Conservation (phyloP, 257 asterid species). For the Fraxinus excelsior region DNA sequence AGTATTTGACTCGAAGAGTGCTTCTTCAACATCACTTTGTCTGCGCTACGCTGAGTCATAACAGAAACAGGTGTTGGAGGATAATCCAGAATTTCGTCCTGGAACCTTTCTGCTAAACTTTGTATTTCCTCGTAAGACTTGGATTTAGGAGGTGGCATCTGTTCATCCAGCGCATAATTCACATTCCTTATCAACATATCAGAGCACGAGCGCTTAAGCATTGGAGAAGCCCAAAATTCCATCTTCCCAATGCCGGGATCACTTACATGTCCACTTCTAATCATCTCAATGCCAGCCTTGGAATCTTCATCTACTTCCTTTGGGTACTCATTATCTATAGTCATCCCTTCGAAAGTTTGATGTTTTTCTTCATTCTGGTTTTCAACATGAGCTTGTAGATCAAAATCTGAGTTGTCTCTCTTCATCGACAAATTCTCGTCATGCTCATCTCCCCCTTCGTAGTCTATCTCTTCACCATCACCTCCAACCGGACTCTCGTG, state of each 20-base stretch:
- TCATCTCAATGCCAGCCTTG: slow-evolving; percentile 30
- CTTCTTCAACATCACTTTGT: slow-evolving; percentile 74
- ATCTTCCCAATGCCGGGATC: slow-evolving; percentile 62
- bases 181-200: slow-evolving; percentile 47
- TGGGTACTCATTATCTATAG: slow-evolving; percentile 19
- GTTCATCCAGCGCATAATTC: slow-evolving; percentile 31
- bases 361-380: slow-evolving; percentile 34
- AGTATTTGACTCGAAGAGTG: slow-evolving; percentile 78
- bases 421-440: slow-evolving; percentile 43
- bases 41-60: slow-evolving; percentile 57
- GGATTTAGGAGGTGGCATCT: slow-evolving; percentile 35
- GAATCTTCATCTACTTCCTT: slow-evolving; percentile 23
- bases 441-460: slow-evolving; percentile 67
- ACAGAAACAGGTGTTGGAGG: slow-evolving; percentile 51
- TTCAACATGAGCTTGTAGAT: slow-evolving; percentile 36
- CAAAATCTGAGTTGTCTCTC: slow-evolving; percentile 48
- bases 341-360: slow-evolving; percentile 23
- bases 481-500: slow-evolving; percentile 55
- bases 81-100: slow-evolving; percentile 25
- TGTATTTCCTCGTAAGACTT: slow-evolving; percentile 60
- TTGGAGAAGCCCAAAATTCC: slow-evolving; percentile 50
- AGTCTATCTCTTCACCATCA: slow-evolving; percentile 47
- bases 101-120: slow-evolving; percentile 39
- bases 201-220: slow-evolving; percentile 67
- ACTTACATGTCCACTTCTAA: slow-evolving; percentile 54